These are phyloP conservation scores for Leptographium lundbergii DNA, from an alignment of 2,329 filamentous ascomycete species.

Conservation along the genomic window DNA sequence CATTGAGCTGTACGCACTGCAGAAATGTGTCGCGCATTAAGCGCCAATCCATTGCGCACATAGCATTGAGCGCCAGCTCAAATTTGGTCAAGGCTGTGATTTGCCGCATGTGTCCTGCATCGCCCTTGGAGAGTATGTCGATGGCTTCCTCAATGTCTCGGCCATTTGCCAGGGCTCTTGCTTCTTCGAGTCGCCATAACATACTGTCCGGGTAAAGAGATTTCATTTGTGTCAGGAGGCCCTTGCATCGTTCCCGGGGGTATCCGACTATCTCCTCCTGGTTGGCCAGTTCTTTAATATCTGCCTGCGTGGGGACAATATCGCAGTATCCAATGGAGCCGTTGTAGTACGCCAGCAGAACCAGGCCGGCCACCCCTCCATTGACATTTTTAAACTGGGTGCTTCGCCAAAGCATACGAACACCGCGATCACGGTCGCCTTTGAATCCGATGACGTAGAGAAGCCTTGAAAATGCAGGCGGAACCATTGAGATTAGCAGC, in stretches of 20 bases:
- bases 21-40: slow-evolving; percentile 65
- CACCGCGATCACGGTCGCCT: slow-evolving; percentile 71
- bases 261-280: slow-evolving; percentile 55
- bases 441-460: slow-evolving; percentile 83
- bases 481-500: slow-evolving; percentile 82
- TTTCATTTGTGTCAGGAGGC: slow-evolving; percentile 62
- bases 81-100: slow-evolving; percentile 77
- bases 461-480: slow-evolving; percentile 77
- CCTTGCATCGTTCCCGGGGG: slow-evolving; percentile 53
- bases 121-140: slow-evolving; percentile 44
- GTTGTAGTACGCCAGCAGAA: slow-evolving; percentile 79
- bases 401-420: slow-evolving; percentile 82
- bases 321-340: slow-evolving; percentile 76
- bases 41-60: slow-evolving; percentile 69
- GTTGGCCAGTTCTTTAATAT: slow-evolving; percentile 31
- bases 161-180: slow-evolving; percentile 58
- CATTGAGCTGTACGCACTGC: slow-evolving; percentile 65
- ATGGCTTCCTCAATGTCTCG: slow-evolving; percentile 56
- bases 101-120: slow-evolving; percentile 68
- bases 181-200: slow-evolving; percentile 82
- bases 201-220: slow-evolving; percentile 66
- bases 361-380: slow-evolving; percentile 75
- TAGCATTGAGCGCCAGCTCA: slow-evolving; percentile 64
- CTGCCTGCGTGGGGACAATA: slow-evolving; percentile 56
- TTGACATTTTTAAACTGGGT: slow-evolving; percentile 80